A percentile compares a stretch with the other conserved stretches of the same genome.
These are phyloP conservation scores for Candida yuanshanica DNA, from an alignment of 805 yeast genomes.

Conservation along the genomic window DNA sequence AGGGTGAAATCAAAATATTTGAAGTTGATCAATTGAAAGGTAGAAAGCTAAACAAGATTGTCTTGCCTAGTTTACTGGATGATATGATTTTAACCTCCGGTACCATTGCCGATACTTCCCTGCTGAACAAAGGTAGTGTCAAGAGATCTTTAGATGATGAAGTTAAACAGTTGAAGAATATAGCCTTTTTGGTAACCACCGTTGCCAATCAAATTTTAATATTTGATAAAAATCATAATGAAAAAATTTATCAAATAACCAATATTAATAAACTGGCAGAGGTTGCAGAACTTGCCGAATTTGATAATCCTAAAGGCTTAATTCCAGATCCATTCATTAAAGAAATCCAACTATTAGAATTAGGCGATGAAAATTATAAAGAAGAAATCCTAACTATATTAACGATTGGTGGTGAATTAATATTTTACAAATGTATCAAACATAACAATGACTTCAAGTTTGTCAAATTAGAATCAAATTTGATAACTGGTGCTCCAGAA, in stretches of 20 bases:
- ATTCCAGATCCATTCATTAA: slow-evolving; percentile 72
- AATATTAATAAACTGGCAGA: slow-evolving; percentile 33
- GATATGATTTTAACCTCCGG: slow-evolving; percentile 64
- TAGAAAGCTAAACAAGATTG: slow-evolving; percentile 30
- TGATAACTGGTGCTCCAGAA: slow-evolving; percentile 74
- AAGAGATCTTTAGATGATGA: slow-evolving; percentile 23
- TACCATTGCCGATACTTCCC: slow-evolving; percentile 47
- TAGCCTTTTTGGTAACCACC: slow-evolving; percentile 59
- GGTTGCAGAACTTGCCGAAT: slow-evolving; percentile 32
- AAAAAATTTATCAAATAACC: slow-evolving; percentile 32
- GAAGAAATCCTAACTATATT: slow-evolving; percentile 65
- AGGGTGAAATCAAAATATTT: slow-evolving; percentile 64
- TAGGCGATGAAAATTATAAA: slow-evolving; percentile 52
- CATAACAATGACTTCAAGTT: slow-evolving; percentile 39
- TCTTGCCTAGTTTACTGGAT: slow-evolving; percentile 30
- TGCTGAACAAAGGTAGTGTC: slow-evolving; percentile 34
- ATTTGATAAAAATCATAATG: slow-evolving; percentile 47
- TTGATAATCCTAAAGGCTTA: slow-evolving; percentile 28
- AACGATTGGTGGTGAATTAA: slow-evolving; percentile 78
- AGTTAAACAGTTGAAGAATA: slow-evolving; percentile 24
- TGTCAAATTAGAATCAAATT: slow-evolving; percentile 35
- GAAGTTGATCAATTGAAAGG: slow-evolving; percentile 33
- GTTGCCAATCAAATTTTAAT: slow-evolving; percentile 71
- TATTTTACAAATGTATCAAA: slow-evolving; percentile 54
- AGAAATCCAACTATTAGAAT: slow-evolving; percentile 53